These are phyloP conservation scores for Asparagopsis taxiformis DNA, from an alignment of 31 red algal species.

Conservation along the genomic window DNA sequence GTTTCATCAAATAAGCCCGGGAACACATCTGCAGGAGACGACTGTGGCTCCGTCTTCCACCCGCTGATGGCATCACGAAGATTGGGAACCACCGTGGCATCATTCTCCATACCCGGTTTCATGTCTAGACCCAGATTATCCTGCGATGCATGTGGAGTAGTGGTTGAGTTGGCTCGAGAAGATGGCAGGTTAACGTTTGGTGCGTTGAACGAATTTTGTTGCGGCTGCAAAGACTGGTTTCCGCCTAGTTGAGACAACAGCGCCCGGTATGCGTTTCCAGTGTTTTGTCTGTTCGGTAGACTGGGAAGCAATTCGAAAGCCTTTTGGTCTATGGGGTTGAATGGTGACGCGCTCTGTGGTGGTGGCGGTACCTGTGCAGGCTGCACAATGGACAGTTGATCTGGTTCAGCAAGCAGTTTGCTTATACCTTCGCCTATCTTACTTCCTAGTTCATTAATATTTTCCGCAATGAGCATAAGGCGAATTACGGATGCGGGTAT, in stretches of 20 bases:
- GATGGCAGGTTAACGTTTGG: neutral
- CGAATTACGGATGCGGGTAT: conserved; percentile 23
- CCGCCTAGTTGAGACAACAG: conserved; percentile 26
- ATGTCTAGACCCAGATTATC: conserved; percentile 3
- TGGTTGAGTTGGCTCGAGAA: neutral
- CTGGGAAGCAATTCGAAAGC: neutral
- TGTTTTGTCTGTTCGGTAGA: conserved; percentile 6
- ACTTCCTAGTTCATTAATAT: conserved; percentile 24
- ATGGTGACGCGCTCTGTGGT: neutral
- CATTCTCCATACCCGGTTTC: conserved; percentile 1
- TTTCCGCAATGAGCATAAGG: conserved; percentile 44
- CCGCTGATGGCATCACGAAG: conserved; percentile 5
- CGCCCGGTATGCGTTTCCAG: conserved; percentile 43
- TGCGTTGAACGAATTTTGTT: neutral
- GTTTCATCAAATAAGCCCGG: neutral
- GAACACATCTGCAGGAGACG: neutral
- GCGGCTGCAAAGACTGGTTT: neutral
- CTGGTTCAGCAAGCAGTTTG: conserved; percentile 25
- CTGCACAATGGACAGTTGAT: neutral
- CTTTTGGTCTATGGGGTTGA: neutral
- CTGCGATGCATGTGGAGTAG: neutral
- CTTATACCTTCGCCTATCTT: conserved; percentile 34
- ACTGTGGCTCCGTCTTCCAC: conserved; percentile 5
- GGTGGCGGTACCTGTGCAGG: neutral
- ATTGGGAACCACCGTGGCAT: conserved; percentile 7